Evolutionary conservation across 1,284 basidiomycete species (phyloP).

Genomic region (Inonotus obliquus): DNA sequence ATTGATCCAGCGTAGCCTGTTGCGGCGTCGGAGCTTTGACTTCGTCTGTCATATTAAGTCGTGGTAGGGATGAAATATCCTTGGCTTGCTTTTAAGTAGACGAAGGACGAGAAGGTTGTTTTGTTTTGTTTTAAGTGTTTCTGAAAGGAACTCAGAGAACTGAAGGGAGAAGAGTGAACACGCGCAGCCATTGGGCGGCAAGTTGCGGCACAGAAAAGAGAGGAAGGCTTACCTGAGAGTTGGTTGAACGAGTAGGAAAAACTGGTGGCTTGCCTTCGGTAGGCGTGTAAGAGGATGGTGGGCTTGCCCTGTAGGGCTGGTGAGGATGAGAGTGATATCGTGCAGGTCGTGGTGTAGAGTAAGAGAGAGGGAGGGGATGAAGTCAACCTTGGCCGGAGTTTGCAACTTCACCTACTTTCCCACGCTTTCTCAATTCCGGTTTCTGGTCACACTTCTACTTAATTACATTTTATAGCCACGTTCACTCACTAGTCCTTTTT

Average conservation of each 20-base stretch:
- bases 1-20: constrained; percentile 23
- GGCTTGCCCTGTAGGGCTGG: constrained; percentile 85
- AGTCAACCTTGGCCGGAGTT: not conserved
- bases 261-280: constrained; percentile 2
- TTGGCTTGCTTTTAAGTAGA: constrained; percentile 43
- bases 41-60: constrained; percentile 82
- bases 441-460: not conserved
- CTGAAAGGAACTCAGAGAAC: constrained; percentile 17
- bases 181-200: constrained; percentile 9
- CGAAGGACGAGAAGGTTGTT: not conserved
- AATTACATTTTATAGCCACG: not conserved
- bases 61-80: constrained; percentile 49
- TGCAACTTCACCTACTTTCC: not conserved
- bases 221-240: constrained; percentile 40
- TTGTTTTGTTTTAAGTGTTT: constrained; percentile 28
- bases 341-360: constrained; percentile 11
- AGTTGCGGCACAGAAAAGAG: constrained; percentile 14
- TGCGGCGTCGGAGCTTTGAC: constrained; percentile 49
- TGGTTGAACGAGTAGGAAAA: constrained; percentile 26
- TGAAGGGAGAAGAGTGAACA: not conserved
- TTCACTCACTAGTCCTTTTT: not conserved
- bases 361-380: not conserved
- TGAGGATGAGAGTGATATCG: constrained; percentile 49
- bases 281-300: constrained; percentile 32
- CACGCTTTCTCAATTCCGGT: not conserved